Base-by-base conservation (phyloP, 1,284 basidiomycete genomes). In the Ganoderma boninense region DNA sequence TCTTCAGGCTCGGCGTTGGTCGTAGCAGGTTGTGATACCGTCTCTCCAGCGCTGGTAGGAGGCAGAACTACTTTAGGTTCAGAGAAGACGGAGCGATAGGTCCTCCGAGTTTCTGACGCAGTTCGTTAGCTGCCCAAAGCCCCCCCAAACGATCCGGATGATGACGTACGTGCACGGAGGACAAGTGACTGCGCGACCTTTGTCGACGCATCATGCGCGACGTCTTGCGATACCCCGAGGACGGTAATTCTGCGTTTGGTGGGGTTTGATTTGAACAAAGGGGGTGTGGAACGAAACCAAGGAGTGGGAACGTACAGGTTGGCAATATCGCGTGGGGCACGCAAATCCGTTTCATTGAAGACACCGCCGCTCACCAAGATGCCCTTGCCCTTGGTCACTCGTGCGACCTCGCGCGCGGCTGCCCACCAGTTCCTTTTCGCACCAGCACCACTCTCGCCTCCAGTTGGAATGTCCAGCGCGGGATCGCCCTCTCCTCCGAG, bases 341-440 rank as follows among this genome's bases (percentile, higher is more conserved):
- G 85, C 64, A 93, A 79, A 78, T 94, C 90, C 3, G 83, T 83
- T 59, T 89, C 85, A 16, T 82, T 81, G 16, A 84, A 78, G 0
- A 87, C 89, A 0, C 92, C 92, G 7, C 92, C 87, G 69, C 89
- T 91, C 4, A 95, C 83, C 18, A 95, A 79, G 46, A 95, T 77
- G 0, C 89, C 90, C 77, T 90, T 93, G 3, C 93, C 94, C 74
- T 93, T 93, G 11, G 92, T 92, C 1, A 93, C 92, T 1, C 94
- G 85, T 16, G 89, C 85, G 3, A 95, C 82, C 78, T 95, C 94
- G 44, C 90, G 83, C 20, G 92, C 89, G 0, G 89, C 85, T 0
- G 92, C 90, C 92, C 94, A 95, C 94, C 94, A 95, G 70, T 95
- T 93, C 62, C 92, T 81, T 79, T 93, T 92, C 20, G 87, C 86